Conservation (phyloP, 2,329 filamentous ascomycete species). For the Colletotrichum sp. region DNA sequence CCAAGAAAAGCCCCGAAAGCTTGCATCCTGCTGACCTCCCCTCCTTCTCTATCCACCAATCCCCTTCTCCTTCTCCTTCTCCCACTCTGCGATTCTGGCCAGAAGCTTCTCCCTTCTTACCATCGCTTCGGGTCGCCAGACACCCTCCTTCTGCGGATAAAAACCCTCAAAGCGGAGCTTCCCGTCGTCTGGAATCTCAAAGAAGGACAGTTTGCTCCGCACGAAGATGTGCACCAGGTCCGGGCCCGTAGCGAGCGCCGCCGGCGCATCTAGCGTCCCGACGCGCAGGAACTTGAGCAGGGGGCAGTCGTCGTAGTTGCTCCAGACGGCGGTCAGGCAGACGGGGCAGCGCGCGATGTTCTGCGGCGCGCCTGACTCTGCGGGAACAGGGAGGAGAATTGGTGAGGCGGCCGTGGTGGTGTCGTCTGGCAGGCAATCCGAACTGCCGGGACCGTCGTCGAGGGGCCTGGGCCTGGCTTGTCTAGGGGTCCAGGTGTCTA, state of each 20-base stretch:
- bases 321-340: conserved; percentile 47
- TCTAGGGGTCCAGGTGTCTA: conserved; percentile 5
- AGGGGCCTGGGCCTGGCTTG: background rate
- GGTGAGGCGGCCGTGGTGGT: conserved; percentile 4
- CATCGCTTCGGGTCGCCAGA: conserved; percentile 37
- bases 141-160: conserved; percentile 34
- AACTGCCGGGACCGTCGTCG: background rate
- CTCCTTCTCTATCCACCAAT: background rate
- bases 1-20: background rate
- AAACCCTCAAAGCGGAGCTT: conserved; percentile 41
- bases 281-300: conserved; percentile 42
- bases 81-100: conserved; percentile 17
- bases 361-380: conserved; percentile 45
- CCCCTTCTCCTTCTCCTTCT: background rate
- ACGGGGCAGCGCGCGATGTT: conserved; percentile 45
- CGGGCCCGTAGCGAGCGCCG: conserved; percentile 39
- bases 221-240: conserved; percentile 50
- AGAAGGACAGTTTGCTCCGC: conserved; percentile 41
- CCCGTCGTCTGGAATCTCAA: conserved; percentile 38
- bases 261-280: conserved; percentile 47
- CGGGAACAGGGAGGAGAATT: conserved; percentile 36
- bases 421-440: background rate
- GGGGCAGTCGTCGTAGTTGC: conserved; percentile 40
- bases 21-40: background rate
- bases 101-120: conserved; percentile 31